Percentiles rank a stretch among this genome's conserved stretches.
phyloP scores from a whole-genome alignment of 495 filamentous ascomycete genomes.

The Aspergillus affinis region DNA sequence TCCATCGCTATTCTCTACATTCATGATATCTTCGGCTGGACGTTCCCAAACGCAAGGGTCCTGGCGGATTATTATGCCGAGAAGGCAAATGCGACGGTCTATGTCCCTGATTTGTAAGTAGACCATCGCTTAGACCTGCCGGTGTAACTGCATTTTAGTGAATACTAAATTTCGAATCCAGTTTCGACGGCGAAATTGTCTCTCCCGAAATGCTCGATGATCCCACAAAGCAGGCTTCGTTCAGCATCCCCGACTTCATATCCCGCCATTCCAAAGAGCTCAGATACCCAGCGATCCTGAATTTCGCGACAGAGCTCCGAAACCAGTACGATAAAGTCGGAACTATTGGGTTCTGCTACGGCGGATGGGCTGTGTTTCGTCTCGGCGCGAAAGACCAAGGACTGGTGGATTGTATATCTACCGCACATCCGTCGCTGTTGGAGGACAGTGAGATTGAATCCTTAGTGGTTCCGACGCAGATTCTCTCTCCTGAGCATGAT shows the following conservation, averaged over 20 bases:
- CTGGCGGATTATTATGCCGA: slow-evolving; percentile 52
- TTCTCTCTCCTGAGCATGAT: slow-evolving; percentile 59
- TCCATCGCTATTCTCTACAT: slow-evolving; percentile 44
- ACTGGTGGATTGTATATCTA: slow-evolving; percentile 56
- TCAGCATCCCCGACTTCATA: slow-evolving; percentile 42
- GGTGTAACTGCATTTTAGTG: too few species aligned
- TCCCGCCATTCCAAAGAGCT: slow-evolving; percentile 40
- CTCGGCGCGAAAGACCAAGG: slow-evolving; percentile 39
- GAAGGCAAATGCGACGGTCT: slow-evolving; percentile 50
- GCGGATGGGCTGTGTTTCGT: slow-evolving; percentile 56
- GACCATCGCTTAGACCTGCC: not conserved
- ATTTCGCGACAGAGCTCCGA: slow-evolving; percentile 45
- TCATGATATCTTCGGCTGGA: slow-evolving; percentile 54
- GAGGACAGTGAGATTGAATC: slow-evolving; percentile 50
- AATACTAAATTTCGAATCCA: slow-evolving; percentile 1
- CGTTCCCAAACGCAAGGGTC: slow-evolving; percentile 42
- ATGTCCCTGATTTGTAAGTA: slow-evolving; percentile 47
- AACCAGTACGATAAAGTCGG: slow-evolving; percentile 42
- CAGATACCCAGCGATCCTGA: slow-evolving; percentile 55
- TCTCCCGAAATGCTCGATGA: slow-evolving; percentile 35
- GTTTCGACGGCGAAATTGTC: slow-evolving; percentile 37
- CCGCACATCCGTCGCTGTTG: slow-evolving; percentile 53
- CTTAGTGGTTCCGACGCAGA: slow-evolving; percentile 54
- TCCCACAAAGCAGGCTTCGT: slow-evolving; percentile 26
- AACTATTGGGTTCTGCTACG: slow-evolving; percentile 62